These are phyloP conservation scores for sweet orange (Citrus sinensis) DNA, from an alignment of 345 rosid species.

Conservation along the genomic window DVS_A1.0 CM039169.1:6523501-6524000, in stretches of 20 bases:
- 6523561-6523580: conserved; percentile 66
- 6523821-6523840: neutral
- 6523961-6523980: neutral
- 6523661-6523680: no score
- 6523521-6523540: conserved; percentile 74
- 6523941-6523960: neutral
- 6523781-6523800: neutral
- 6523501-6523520: conserved; percentile 81
- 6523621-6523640: no score
- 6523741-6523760: neutral
- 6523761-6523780: neutral
- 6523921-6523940: neutral
- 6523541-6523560: conserved; percentile 93
- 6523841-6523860: neutral
- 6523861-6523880: neutral
- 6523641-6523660: no score
- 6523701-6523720: neutral
- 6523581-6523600: conserved; percentile 44
- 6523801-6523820: neutral
- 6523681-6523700: no score
- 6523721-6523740: neutral
- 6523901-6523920: neutral
- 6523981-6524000: neutral
- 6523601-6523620: no score
- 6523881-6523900: neutral